These are phyloP conservation scores for Ophiocytium majus DNA, from an alignment of 352 stramenopile species.

Conservation along the genomic window DNA sequence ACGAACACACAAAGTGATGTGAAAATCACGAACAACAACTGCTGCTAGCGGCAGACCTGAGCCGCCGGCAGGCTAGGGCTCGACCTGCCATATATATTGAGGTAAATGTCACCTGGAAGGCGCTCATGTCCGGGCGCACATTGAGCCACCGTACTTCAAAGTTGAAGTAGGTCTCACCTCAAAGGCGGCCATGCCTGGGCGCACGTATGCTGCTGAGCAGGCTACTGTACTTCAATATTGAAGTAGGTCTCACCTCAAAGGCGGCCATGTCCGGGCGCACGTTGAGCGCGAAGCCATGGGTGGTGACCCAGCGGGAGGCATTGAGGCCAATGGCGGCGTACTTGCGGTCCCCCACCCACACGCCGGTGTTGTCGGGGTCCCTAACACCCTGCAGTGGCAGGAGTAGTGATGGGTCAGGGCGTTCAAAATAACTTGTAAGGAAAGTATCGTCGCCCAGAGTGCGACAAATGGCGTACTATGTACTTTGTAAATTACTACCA, in stretches of 20 bases:
- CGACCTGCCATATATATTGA: background rate
- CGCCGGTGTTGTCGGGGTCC: constrained; percentile 84
- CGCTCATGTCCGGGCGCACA: background rate
- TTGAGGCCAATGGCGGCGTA: constrained; percentile 92
- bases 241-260: constrained; percentile 77
- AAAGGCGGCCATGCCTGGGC: constrained; percentile 83
- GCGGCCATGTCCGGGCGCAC: constrained; percentile 79
- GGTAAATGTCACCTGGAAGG: too few relatives aligned
- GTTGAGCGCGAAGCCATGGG: constrained; percentile 97
- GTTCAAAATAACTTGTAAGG: too few relatives aligned
- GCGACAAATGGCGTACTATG: too few relatives aligned
- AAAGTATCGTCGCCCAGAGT: too few relatives aligned
- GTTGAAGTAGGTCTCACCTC: constrained; percentile 66
- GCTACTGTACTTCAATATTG: constrained; percentile 64
- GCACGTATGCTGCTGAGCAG: constrained; percentile 93
- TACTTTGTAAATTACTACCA: too few relatives aligned
- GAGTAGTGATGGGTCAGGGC: too few relatives aligned
- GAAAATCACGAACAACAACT: background rate
- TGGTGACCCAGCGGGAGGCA: constrained; percentile 93
- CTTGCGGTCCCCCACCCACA: constrained; percentile 93
- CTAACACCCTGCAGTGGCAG: constrained; percentile 75
- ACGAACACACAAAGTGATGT: too few relatives aligned
- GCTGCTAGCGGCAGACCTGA: background rate
- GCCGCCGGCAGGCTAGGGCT: background rate
- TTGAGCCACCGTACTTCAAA: background rate